These are phyloP conservation scores for Ophiocordyceps camponoti-leonardi DNA, from an alignment of 2,329 filamentous ascomycete genomes.

Conservation along the genomic window DNA sequence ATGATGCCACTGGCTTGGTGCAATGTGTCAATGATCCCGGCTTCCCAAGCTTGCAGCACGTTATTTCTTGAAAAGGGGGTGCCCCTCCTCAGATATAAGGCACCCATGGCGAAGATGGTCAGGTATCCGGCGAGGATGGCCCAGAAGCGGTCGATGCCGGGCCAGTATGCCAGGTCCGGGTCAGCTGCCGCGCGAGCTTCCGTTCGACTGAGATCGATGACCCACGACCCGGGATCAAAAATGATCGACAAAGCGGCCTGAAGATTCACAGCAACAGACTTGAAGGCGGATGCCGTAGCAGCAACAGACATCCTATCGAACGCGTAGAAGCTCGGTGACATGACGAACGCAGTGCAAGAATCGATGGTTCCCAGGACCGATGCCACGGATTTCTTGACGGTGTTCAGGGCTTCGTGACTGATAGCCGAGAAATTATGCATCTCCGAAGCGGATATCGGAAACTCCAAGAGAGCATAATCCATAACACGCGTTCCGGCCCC, in stretches of 20 bases:
- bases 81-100: constrained; percentile 62
- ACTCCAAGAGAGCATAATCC: constrained; percentile 30
- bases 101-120: constrained; percentile 56
- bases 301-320: constrained; percentile 4
- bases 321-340: constrained; percentile 26
- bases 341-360: constrained; percentile 22
- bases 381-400: constrained; percentile 36
- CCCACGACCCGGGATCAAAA: constrained; percentile 36
- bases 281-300: not conserved
- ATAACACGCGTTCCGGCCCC: constrained; percentile 29
- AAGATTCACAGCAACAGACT: constrained; percentile 6
- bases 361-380: constrained; percentile 21
- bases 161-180: constrained; percentile 49
- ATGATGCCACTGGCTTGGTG: constrained; percentile 91
- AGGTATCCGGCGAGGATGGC: constrained; percentile 71
- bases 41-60: constrained; percentile 49
- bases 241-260: constrained; percentile 10
- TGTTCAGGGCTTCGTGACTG: constrained; percentile 52
- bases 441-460: constrained; percentile 38
- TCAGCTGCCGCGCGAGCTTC: constrained; percentile 24
- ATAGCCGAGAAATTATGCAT: constrained; percentile 62
- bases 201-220: constrained; percentile 34
- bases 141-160: constrained; percentile 42
- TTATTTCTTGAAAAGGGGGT: constrained; percentile 45
- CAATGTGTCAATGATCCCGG: constrained; percentile 62